A percentile compares a stretch with the other conserved stretches of the same genome.
These are phyloP conservation scores for Phytopythium delawarense DNA, from an alignment of 352 stramenopile genomes.

Conservation along the genomic window DNA sequence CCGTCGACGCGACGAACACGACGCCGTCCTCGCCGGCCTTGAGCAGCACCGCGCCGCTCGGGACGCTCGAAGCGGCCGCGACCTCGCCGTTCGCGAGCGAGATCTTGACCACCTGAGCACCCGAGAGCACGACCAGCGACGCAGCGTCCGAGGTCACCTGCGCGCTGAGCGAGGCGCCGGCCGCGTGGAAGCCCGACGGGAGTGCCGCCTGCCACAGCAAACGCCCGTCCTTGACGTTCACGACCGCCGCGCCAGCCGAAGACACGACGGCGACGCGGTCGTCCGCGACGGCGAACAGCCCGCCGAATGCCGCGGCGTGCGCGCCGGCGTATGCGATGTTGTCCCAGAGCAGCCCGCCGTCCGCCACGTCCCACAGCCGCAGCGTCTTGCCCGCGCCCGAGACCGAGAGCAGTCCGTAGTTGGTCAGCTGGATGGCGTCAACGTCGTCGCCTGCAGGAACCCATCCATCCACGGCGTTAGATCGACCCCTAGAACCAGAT, in stretches of 20 bases:
- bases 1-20: constrained; percentile 24
- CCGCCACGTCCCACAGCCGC: constrained; percentile 58
- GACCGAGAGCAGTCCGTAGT: constrained; percentile 56
- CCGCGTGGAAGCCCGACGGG: constrained; percentile 13
- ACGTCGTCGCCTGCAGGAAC: constrained; percentile 38
- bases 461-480: not conserved
- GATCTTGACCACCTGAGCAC: constrained; percentile 32
- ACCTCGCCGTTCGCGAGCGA: constrained; percentile 17
- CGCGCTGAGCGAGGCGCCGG: constrained; percentile 21
- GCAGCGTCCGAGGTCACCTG: constrained; percentile 46
- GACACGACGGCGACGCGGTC: constrained; percentile 51
- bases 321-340: constrained; percentile 26
- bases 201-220: constrained; percentile 40
- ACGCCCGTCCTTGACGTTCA: constrained; percentile 54
- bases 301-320: constrained; percentile 25
- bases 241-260: constrained; percentile 35
- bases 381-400: constrained; percentile 55
- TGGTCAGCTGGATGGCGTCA: constrained; percentile 66
- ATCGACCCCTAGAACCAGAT: not conserved
- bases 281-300: constrained; percentile 38
- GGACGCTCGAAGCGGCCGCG: not conserved
- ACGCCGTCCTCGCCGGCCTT: constrained; percentile 30
- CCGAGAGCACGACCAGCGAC: constrained; percentile 45
- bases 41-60: constrained; percentile 24
- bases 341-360: constrained; percentile 72